Evolutionary conservation across 2,329 filamentous ascomycete species (phyloP), one percentile per base, ranked within the genome.

Genomic region (Harringtonia aguacate): DNA sequence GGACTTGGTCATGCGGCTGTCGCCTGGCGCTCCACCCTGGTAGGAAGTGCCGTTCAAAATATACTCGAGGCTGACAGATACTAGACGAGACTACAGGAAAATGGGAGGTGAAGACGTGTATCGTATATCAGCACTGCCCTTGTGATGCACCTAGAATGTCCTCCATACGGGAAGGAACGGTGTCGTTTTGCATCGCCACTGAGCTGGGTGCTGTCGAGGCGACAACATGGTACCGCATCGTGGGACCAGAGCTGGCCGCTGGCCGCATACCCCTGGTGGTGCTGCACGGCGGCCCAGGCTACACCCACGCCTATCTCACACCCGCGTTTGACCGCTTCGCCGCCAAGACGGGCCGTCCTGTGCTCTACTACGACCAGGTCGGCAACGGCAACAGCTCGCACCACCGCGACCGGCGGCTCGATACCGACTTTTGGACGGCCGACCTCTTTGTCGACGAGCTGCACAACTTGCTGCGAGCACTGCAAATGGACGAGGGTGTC

Each of bases 351-450:
- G 53, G 54, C 24, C 61, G 65, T 8, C 67, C 72, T 0, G 56
- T 75, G 3, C 55, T 76, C 24, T 64, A 74, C 53, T 76, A 76
- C 53, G 72, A 77, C 50, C 72, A 76, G 47, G 59, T 75, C 41
- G 72, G 72, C 20, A 67, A 64, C 48, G 72, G 69, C 9, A 53
- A 53, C 14, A 71, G 65, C 4, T 75, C 72, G 0, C 70, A 67
- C 43, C 58, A 75, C 12, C 63, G 52, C 0, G 64, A 70, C 27
- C 69, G 66, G 44, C 55, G 55, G 10, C 64, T 66, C 12, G 51
- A 57, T 45, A 47, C 51, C 2, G 45, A 46, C 0, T 75, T 76
- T 57, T 76, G 70, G 70, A 62, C 59, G 0, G 50, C 62, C 0
- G 56, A 66, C 3, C 58, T 76, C 2, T 76, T 74, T 58, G 57